phyloP scores from a whole-genome alignment of 495 filamentous ascomycete species.

The Aspergillus nanangensis region DNA sequence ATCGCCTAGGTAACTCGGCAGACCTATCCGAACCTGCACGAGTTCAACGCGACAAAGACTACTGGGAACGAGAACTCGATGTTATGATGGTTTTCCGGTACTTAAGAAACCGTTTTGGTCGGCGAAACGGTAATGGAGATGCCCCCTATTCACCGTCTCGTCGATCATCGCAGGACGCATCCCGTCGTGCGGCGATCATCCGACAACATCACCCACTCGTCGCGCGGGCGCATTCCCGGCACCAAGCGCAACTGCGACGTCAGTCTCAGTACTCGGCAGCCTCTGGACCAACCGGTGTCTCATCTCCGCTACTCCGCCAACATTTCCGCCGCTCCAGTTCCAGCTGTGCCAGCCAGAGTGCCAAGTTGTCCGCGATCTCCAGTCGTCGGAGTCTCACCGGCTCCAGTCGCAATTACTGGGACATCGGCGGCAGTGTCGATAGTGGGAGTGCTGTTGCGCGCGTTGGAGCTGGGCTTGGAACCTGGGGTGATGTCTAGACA shows the following conservation, averaged over 20 bases:
- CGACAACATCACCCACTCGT: constrained; percentile 82
- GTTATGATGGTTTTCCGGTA: constrained; percentile 85
- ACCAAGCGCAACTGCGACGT: constrained; percentile 45
- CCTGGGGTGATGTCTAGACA: constrained; percentile 65
- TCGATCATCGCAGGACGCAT: constrained; percentile 53
- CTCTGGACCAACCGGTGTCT: constrained; percentile 42
- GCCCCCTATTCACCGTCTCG: constrained; percentile 29
- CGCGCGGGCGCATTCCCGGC: constrained; percentile 46
- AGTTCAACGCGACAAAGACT: constrained; percentile 52
- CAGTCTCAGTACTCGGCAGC: constrained; percentile 44
- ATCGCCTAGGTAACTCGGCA: constrained; percentile 6
- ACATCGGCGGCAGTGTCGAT: constrained; percentile 73
- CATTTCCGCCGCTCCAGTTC: constrained; percentile 51
- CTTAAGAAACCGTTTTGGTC: constrained; percentile 69
- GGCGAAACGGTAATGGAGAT: constrained; percentile 31
- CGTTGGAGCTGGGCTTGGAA: constrained; percentile 58
- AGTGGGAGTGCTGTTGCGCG: constrained; percentile 65
- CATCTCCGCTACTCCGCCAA: constrained; percentile 33
- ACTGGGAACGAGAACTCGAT: constrained; percentile 87
- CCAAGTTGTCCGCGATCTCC: constrained; percentile 55
- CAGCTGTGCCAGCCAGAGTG: constrained; percentile 80
- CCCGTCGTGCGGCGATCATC: constrained; percentile 76
- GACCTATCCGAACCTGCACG: constrained; percentile 33
- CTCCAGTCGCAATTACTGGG: constrained; percentile 80
- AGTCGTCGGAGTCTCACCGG: constrained; percentile 47